Evolutionary conservation across 2,329 filamentous ascomycete genomes (phyloP), one percentile per base, ranked within the genome.

Genomic region (Bipolaris sorokiniana): DNA sequence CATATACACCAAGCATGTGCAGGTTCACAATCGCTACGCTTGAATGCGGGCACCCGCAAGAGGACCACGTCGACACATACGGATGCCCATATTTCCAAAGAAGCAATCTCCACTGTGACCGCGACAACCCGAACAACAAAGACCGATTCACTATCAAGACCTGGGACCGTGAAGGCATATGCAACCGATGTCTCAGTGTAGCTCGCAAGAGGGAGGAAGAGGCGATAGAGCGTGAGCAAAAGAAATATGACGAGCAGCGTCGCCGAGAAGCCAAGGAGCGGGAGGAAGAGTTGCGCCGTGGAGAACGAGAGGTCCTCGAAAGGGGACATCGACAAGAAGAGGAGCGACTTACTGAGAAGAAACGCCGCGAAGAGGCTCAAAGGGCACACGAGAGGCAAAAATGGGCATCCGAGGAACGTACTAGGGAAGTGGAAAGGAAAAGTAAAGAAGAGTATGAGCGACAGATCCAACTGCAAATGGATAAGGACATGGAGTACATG

Each of bases 11-110:
- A 10, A 47, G n/a, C 15, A 71, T 70, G 67, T 71, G 68, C 52
- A 62, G 58, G 23, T 69, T 64, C 38, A 68, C 63, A 34, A 47
- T 67, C 47, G 37, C 59, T 41, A 46, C 55, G 42, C 54, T 61
- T 16, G 64, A 69, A 18, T 68, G 67, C 48, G 64, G 64, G 7
- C 67, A 71, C 28, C 54, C 56, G 9, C 48, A 47, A 7, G 51
- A 62, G 40, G 67, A 71, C 31, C 55, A 66, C 28, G 62, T 65
- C 26, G 62, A 66, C 36, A 58, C 59, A 31, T 40, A 45, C 33
- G 48, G 51, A 18, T 69, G 67, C 56, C 40, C 52, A 38, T 58
- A 66, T 20, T 67, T 59, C 26, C 41, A 58, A 20, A 48, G 47
- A 11, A 63, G 47, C 5, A 56, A 38, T 1, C 56, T 63, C 2